These are phyloP conservation scores for Agastache rugosa DNA, from an alignment of 257 asterid species.

Conservation along the genomic window DNA sequence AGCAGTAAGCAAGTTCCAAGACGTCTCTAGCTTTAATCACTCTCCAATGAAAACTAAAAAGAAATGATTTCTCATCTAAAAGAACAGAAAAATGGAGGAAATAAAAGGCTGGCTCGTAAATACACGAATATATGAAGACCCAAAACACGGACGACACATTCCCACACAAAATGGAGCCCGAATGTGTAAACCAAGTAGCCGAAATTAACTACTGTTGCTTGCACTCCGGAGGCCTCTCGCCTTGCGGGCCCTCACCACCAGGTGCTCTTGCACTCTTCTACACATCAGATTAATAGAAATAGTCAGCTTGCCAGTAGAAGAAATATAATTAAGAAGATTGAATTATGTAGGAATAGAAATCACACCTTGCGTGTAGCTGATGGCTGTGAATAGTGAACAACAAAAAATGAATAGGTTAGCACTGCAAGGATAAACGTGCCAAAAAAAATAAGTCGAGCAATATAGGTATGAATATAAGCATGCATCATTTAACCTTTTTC, in stretches of 20 bases:
- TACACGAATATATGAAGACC: conserved; percentile 34
- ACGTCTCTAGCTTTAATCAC: conserved; percentile 36
- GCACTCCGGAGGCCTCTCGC: conserved; percentile 92
- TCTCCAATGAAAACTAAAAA: conserved; percentile 33
- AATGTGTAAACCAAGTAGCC: neutral
- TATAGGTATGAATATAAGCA: neutral
- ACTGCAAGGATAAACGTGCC: neutral
- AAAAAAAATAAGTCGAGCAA: neutral
- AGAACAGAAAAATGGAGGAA: conserved; percentile 32
- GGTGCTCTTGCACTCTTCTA: conserved; percentile 68
- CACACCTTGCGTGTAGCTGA: conserved; percentile 37
- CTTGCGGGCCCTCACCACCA: conserved; percentile 63
- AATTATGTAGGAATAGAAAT: neutral
- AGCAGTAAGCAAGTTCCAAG: conserved; percentile 25
- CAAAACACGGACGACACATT: conserved; percentile 3
- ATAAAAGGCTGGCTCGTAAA: conserved; percentile 29
- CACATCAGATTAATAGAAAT: conserved; percentile 19
- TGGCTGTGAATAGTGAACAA: conserved; percentile 20
- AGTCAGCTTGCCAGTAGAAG: neutral
- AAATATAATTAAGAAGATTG: neutral
- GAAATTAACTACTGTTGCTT: conserved; percentile 64
- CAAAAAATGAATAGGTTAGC: conserved; percentile 1
- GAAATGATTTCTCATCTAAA: conserved; percentile 24
- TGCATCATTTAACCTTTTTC: conserved; percentile 54
- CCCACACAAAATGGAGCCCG: conserved; percentile 10